phyloP scores from a whole-genome alignment of 306 rosid genomes.

The Begonia loranthoides region DNA sequence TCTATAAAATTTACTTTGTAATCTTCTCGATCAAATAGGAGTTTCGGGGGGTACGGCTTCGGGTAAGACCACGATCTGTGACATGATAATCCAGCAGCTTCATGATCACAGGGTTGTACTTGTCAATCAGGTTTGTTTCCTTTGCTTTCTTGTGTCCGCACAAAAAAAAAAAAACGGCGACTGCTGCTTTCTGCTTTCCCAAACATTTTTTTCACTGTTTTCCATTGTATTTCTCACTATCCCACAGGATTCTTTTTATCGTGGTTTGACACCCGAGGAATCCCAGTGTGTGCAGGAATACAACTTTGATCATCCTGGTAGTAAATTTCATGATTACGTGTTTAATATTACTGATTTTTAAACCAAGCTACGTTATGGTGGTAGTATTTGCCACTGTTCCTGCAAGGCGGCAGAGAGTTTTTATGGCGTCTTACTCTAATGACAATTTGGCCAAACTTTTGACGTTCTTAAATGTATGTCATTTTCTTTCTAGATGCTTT shows the following conservation, averaged over 20 bases:
- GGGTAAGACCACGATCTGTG: slow-evolving; percentile 95
- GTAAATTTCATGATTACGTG: neutral
- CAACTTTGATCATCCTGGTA: slow-evolving; percentile 97
- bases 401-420: neutral
- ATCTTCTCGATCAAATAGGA: slow-evolving; percentile 26
- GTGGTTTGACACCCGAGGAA: slow-evolving; percentile 87
- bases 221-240: neutral
- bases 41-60: slow-evolving; percentile 99
- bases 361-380: neutral
- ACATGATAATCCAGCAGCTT: slow-evolving; percentile 97
- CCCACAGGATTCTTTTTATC: slow-evolving; percentile 78
- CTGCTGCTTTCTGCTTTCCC: neutral
- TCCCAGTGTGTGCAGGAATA: slow-evolving; percentile 66
- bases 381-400: neutral
- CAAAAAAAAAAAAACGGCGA: no score
- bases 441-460: neutral
- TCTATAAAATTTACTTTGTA: neutral
- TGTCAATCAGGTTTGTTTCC: slow-evolving; percentile 62
- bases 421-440: neutral
- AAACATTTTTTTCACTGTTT: slow-evolving; percentile 4
- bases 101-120: slow-evolving; percentile 96
- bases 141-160: no score
- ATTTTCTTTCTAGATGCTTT: slow-evolving; percentile 51
- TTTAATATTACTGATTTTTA: no score
- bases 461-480: neutral